Conservation (phyloP, 768 basidiomycete genomes). For the Rhodotorula sphaerocarpa region DNA sequence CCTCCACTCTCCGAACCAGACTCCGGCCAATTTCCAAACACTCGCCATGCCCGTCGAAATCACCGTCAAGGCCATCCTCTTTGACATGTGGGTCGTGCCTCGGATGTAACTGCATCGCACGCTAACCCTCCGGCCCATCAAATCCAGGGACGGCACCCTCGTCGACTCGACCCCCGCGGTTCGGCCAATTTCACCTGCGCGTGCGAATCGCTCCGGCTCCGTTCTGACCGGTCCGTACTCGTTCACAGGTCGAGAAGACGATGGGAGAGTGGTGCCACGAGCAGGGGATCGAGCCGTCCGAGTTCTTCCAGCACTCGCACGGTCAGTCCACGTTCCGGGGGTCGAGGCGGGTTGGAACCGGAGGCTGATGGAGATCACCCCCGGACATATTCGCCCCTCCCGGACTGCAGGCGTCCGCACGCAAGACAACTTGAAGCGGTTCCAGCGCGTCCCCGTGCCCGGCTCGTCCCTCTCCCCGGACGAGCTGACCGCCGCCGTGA, state of each 20-base stretch:
- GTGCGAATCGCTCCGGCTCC: neutral
- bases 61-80: slow-evolving; percentile 30
- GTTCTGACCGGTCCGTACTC: no score
- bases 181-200: neutral
- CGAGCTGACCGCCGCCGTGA: slow-evolving; percentile 18
- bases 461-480: slow-evolving; percentile 12
- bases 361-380: no score
- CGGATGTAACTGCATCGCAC: no score
- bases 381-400: no score
- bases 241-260: slow-evolving; percentile 11
- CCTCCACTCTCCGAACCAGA: no score
- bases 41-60: slow-evolving; percentile 11
- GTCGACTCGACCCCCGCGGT: slow-evolving; percentile 34
- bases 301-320: slow-evolving; percentile 31
- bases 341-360: no score
- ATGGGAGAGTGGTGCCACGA: slow-evolving; percentile 25
- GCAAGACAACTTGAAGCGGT: slow-evolving; percentile 31
- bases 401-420: slow-evolving; percentile 34
- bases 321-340: neutral
- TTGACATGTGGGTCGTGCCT: slow-evolving; percentile 23
- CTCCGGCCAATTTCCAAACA: no score
- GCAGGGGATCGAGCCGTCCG: slow-evolving; percentile 27
- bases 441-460: slow-evolving; percentile 21
- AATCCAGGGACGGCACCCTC: slow-evolving; percentile 35
- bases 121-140: no score